Base-by-base conservation (phyloP, 805 yeast species). In the Tetrapisispora pingtungensis region DNA sequence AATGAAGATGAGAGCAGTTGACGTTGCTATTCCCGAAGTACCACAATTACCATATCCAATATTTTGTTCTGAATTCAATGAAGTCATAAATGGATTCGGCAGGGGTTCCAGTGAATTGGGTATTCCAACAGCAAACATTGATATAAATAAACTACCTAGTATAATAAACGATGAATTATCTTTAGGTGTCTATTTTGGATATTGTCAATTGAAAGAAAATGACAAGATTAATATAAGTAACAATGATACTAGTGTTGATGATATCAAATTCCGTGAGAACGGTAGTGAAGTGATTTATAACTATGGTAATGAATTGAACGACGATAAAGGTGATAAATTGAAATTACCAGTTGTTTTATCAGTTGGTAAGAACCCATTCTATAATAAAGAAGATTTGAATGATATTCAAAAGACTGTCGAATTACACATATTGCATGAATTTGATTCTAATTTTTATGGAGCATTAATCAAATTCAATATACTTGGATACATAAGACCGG, bases 331-430 rank as follows among this genome's bases (percentile, higher is more conserved):
- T n/a, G 75, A 72, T 34, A 65, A 72, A 2, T 70, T 71, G 41
- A 64, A 66, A 17, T 67, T 78, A 22, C 97, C 97, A 0, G 87
- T 88, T 81, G 98, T 93, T 8, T 82, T 90, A 85, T 85, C 96
- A 8, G 73, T 93, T 17, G 99, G 99, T 1, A 86, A 88, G 84
- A 93, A 93, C 59, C 97, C 98, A 33, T 90, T 81, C 60, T 93
- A 78, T 66, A 75, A 93, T 63, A 71, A 76, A 41, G 74, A 75
- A 53, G 85, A 85, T 64, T 80, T 95, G 0, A 93, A 90, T 5
- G 94, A 93, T 55, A 27, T 19, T 17, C 74, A 75, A 53, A 86
- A 85, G 64, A 80, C 95, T 0, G 94, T 93, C 3, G 95, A 93
- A 56, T 69, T 93, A 19, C 96, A 93, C 62, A 74, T 93, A 5